These are phyloP conservation scores for Capsicum rhomboideum DNA, from an alignment of 257 asterid genomes.

Conservation along the genomic window DNA sequence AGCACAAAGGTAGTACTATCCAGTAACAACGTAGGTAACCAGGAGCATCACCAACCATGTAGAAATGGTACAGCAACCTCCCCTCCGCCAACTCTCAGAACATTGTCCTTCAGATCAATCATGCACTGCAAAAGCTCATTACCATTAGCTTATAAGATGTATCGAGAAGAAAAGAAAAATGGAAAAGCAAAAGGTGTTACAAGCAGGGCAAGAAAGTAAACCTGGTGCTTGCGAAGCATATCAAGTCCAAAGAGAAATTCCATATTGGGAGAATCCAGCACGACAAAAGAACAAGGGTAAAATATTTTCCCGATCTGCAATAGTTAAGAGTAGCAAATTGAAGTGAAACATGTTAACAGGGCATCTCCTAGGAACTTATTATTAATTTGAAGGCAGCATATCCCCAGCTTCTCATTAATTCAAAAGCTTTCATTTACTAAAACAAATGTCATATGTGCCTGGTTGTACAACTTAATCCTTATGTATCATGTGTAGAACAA, in stretches of 20 bases:
- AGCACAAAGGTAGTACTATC: background rate
- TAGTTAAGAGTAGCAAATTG: background rate
- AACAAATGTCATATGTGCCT: background rate
- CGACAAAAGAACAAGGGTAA: slow-evolving; percentile 89
- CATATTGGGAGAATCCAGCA: slow-evolving; percentile 93
- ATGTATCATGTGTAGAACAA: background rate
- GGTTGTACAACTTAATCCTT: background rate
- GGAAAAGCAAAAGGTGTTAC: slow-evolving; percentile 14
- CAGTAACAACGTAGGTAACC: background rate
- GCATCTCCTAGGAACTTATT: background rate
- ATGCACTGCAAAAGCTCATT: slow-evolving; percentile 53
- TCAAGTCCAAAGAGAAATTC: slow-evolving; percentile 97
- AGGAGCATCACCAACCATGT: slow-evolving; percentile 40
- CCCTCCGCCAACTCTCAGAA: slow-evolving; percentile 96
- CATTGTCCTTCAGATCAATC: slow-evolving; percentile 92
- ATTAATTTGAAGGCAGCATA: background rate
- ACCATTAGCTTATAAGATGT: slow-evolving; percentile 1
- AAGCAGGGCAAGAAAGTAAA: background rate
- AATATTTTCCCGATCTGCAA: slow-evolving; percentile 71
- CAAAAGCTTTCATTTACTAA: background rate
- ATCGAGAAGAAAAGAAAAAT: background rate
- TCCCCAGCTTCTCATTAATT: background rate
- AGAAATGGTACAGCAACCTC: slow-evolving; percentile 92
- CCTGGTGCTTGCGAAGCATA: slow-evolving; percentile 99
- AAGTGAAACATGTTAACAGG: background rate